A percentile compares a stretch with the other conserved stretches of the same genome.
These are phyloP conservation scores for Linnemannia elongata DNA, from an alignment of 192 early-diverging fungal species.

Conservation along the genomic window DNA sequence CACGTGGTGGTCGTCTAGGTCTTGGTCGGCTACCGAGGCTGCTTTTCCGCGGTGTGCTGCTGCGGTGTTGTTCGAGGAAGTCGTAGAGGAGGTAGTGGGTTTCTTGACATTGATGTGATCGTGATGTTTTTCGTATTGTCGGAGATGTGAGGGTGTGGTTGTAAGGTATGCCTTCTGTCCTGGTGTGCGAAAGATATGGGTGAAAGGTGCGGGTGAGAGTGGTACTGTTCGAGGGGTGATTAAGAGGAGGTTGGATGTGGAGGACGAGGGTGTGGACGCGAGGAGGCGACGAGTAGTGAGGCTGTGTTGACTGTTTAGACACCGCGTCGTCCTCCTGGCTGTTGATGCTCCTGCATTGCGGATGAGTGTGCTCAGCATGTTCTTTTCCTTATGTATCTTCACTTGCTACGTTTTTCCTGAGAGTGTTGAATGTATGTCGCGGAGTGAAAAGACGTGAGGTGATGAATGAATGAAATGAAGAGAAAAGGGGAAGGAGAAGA, in stretches of 20 bases:
- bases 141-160: neutral
- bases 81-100: neutral
- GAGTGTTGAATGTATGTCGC: too few species aligned
- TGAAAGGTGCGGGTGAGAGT: neutral
- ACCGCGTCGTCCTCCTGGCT: neutral
- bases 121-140: neutral
- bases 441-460: too few species aligned
- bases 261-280: neutral
- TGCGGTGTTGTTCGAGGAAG: neutral
- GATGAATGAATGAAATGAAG: too few species aligned
- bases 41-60: neutral
- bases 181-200: too few species aligned
- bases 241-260: neutral
- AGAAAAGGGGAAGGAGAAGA: too few species aligned
- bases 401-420: neutral
- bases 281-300: neutral
- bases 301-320: neutral
- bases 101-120: slow-evolving; percentile 1
- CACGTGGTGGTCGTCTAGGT: neutral
- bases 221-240: neutral
- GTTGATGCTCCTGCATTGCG: neutral
- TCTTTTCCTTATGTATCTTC: neutral
- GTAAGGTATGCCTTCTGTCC: neutral
- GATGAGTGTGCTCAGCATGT: neutral
- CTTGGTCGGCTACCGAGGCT: neutral